Evolutionary conservation across 1,284 basidiomycete genomes (phyloP).

Genomic region (Sphaerobolus stellatus): DNA sequence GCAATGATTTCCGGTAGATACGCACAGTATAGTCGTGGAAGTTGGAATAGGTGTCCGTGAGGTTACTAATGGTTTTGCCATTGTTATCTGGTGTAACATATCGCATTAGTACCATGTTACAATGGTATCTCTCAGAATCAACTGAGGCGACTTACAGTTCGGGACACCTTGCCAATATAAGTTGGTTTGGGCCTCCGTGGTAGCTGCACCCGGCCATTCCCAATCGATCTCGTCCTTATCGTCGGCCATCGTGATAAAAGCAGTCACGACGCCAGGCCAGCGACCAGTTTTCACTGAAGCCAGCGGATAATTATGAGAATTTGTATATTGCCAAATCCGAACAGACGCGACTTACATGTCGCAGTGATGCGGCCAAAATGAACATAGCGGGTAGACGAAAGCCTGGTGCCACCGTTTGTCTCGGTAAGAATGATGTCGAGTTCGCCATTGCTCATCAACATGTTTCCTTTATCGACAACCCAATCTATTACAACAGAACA

Average conservation of each 20-base stretch:
- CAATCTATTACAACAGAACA: slow-evolving; percentile 48
- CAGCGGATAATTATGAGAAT: slow-evolving; percentile 4
- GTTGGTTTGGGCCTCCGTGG: slow-evolving; percentile 70
- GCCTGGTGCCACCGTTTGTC: slow-evolving; percentile 67
- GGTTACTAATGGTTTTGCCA: slow-evolving; percentile 45
- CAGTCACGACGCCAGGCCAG: slow-evolving; percentile 76
- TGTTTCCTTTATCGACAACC: slow-evolving; percentile 64
- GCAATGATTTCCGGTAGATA: slow-evolving; percentile 5
- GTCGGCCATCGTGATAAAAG: slow-evolving; percentile 84
- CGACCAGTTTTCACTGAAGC: slow-evolving; percentile 62
- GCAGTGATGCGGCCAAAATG: slow-evolving; percentile 80
- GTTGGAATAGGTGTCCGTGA: slow-evolving; percentile 62
- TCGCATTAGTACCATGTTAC: neutral
- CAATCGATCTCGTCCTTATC: slow-evolving; percentile 87
- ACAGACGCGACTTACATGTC: slow-evolving; percentile 44
- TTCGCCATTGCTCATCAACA: slow-evolving; percentile 60
- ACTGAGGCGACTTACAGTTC: slow-evolving; percentile 53
- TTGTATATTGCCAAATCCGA: neutral
- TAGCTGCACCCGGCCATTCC: slow-evolving; percentile 72
- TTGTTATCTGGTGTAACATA: slow-evolving; percentile 32
- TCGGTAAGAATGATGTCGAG: slow-evolving; percentile 66
- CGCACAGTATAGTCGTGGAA: slow-evolving; percentile 78
- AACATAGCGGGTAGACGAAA: slow-evolving; percentile 78
- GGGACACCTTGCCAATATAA: slow-evolving; percentile 72
- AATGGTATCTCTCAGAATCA: neutral